These are phyloP conservation scores for Penicillium sp. DNA, from an alignment of 2,329 filamentous ascomycete species.

Conservation along the genomic window DNA sequence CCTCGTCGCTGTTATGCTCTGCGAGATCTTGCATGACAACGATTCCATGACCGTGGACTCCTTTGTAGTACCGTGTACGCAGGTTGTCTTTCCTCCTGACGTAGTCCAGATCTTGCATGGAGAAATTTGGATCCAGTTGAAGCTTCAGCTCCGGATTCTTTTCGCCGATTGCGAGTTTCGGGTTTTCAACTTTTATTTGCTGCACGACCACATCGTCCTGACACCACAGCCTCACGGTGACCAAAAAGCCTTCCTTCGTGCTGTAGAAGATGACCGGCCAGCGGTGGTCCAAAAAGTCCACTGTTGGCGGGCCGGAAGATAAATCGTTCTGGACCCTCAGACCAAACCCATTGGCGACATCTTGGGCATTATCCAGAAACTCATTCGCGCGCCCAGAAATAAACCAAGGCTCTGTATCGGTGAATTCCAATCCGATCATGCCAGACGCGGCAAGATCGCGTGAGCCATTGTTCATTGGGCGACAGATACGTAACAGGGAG, in stretches of 20 bases:
- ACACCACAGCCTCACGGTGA: constrained; percentile 4
- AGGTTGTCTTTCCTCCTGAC: not conserved
- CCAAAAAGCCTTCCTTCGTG: not conserved
- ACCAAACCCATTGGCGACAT: constrained; percentile 1
- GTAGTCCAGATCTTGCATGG: constrained; percentile 4
- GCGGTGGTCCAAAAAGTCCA: constrained; percentile 5
- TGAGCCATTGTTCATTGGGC: not conserved
- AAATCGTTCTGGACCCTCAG: not conserved
- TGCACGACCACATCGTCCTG: constrained; percentile 5
- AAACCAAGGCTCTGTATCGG: constrained; percentile 1
- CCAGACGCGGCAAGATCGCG: constrained; percentile 6
- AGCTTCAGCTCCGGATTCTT: no score
- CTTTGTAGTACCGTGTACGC: not conserved
- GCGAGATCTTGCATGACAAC: constrained; percentile 7
- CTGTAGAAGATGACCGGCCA: constrained; percentile 1
- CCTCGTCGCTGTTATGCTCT: no score
- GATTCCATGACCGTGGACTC: constrained; percentile 7
- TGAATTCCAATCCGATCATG: constrained; percentile 8
- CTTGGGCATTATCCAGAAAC: not conserved
- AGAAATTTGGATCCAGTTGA: constrained; percentile 3
- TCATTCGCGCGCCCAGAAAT: not conserved
- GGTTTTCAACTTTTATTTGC: not conserved
- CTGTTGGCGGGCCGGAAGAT: not conserved
- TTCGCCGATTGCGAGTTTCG: no score
- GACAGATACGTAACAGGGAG: constrained; percentile 2